Evolutionary conservation across 495 filamentous ascomycete genomes (phyloP).

Genomic region (Penicillium taxi): DNA sequence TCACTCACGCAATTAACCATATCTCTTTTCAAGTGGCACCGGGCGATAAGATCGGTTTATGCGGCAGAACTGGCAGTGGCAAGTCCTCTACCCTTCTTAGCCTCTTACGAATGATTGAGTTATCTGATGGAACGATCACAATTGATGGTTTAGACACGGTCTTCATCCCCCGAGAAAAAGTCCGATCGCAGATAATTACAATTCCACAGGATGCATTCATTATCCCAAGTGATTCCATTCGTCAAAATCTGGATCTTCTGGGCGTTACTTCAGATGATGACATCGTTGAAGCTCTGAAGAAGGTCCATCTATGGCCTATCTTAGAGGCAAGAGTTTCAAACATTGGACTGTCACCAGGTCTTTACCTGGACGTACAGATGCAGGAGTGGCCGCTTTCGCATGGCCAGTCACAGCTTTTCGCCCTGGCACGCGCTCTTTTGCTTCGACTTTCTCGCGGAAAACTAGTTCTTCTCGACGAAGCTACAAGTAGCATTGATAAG

Average conservation of each 20-base stretch:
- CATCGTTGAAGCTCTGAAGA: not conserved
- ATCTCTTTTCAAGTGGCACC: constrained; percentile 16
- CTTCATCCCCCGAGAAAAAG: constrained; percentile 20
- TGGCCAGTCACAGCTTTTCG: not conserved
- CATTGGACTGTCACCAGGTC: not conserved
- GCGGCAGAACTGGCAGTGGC: constrained; percentile 26
- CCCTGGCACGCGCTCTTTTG: not conserved
- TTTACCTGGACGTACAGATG: not conserved
- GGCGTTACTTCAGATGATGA: not conserved
- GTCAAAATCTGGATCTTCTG: constrained; percentile 6
- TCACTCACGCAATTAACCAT: constrained; percentile 13
- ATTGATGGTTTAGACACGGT: constrained; percentile 32
- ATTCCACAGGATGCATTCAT: constrained; percentile 41
- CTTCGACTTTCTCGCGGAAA: not conserved
- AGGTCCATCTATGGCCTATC: not conserved
- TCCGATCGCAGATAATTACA: constrained; percentile 24
- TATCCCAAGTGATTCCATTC: constrained; percentile 2
- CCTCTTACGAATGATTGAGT: constrained; percentile 19
- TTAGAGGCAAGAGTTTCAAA: not conserved
- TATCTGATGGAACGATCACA: constrained; percentile 14
- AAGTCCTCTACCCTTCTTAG: constrained; percentile 32
- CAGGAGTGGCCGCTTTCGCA: not conserved
- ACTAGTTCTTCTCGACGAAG: not conserved
- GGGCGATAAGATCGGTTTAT: constrained; percentile 21
- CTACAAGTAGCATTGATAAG: not conserved